phyloP scores from a whole-genome alignment of 2,329 filamentous ascomycete species.

The Penicillium corylophilum region DNA sequence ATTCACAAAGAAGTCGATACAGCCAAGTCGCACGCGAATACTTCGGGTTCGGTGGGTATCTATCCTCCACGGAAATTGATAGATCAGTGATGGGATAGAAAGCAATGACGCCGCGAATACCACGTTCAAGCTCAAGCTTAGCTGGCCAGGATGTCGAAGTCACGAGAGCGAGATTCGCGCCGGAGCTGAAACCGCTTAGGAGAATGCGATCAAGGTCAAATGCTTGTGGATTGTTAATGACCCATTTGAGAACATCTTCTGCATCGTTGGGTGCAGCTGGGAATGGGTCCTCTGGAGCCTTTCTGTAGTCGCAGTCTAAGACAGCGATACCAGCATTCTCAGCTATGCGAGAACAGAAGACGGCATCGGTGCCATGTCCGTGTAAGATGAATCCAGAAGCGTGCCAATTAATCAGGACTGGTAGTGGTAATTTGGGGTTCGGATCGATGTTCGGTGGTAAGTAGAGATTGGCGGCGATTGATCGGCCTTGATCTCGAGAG shows the following conservation, averaged over 20 bases:
- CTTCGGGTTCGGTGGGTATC: conserved; percentile 25
- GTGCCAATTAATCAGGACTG: conserved; percentile 37
- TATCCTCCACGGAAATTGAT: conserved; percentile 17
- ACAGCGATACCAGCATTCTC: conserved; percentile 30
- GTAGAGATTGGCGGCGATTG: conserved; percentile 35
- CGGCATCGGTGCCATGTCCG: conserved; percentile 31
- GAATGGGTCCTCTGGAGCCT: conserved; percentile 43
- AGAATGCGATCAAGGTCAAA: conserved; percentile 36
- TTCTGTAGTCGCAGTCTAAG: conserved; percentile 40
- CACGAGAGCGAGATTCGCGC: conserved; percentile 41
- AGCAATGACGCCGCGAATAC: conserved; percentile 32
- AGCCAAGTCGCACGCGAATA: conserved; percentile 20
- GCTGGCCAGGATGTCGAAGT: conserved; percentile 8
- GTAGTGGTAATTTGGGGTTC: conserved; percentile 17
- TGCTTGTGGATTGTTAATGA: conserved; percentile 30
- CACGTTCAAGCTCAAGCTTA: conserved; percentile 12
- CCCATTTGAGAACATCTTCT: conserved; percentile 40
- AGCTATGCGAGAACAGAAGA: conserved; percentile 30
- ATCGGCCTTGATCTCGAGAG: conserved; percentile 29
- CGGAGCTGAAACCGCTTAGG: conserved; percentile 46
- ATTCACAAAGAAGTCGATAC: conserved; percentile 8
- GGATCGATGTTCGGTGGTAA: conserved; percentile 4
- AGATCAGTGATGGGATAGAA: conserved; percentile 35
- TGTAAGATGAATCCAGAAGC: conserved; percentile 37
- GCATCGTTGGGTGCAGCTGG: conserved; percentile 42